Evolutionary conservation across 2,329 filamentous ascomycete genomes (phyloP), one percentile per base, ranked within the genome.

Genomic region (Allantophomopsis cytisporea): DNA sequence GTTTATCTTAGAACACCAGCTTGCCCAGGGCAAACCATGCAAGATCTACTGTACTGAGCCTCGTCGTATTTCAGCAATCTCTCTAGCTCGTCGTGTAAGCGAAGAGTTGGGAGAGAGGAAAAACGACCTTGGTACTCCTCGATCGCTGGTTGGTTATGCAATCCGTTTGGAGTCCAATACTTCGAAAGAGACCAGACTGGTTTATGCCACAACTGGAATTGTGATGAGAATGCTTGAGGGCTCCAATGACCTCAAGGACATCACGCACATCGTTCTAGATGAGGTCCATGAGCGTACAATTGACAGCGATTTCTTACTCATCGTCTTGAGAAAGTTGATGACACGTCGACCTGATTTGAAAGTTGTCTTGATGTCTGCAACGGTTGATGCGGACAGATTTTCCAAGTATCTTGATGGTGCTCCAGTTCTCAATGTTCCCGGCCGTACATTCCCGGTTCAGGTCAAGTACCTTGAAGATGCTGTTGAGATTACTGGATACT

Each of bases 151-250:
- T 16, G 91, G 91, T 35, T 98, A 94, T 64, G 87, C 91, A 2
- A 95, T 98, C 49, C 77, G 91, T 14, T 65, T 98, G 15, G 91
- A 98, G 58, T 83, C 86, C 37, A 94, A 93, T 51, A 83, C 82
- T 1, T 81, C 79, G 13, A 73, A 77, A 21, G 79, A 86, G 49
- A 96, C 88, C 2, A 72, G 85, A 38, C 72, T 98, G 18, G 76
- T 96, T 5, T 98, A 87, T 60, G 91, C 91, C 39, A 95, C 82
- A 2, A 82, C 76, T 5, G 76, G 91, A 64, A 94, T 98, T 42
- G 86, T 98, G n/a, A 84, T 98, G 68, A 79, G 91, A 20, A 96
- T 98, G 89, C 69, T 98, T 12, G 91, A 98, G 58, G 80, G 81
- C 7, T 83, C 85, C 0, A 83, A 86, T 46, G 83, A 93, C 41